Conservation (phyloP, 73 alveolate genomes). For the Uronychia binucleata region DNA sequence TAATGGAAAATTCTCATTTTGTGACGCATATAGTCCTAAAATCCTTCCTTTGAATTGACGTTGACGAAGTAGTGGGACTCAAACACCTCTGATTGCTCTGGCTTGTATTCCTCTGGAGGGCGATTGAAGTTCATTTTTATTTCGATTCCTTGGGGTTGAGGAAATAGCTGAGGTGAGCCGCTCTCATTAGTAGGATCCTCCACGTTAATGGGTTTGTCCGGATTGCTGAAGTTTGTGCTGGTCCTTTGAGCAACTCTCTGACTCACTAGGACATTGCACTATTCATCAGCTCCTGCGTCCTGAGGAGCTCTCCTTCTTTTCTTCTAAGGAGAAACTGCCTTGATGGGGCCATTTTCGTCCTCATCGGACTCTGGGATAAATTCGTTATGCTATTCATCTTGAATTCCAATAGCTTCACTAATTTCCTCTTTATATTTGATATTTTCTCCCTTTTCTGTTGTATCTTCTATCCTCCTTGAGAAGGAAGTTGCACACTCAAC, state of each 20-base stretch:
- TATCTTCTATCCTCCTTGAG: background rate
- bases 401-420: constrained; percentile 15
- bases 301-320: constrained; percentile 7
- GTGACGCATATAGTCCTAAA: constrained; percentile 37
- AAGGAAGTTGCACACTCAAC: background rate
- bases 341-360: background rate
- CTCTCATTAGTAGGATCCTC: background rate
- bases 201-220: background rate
- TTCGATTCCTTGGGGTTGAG: background rate
- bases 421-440: background rate
- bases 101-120: background rate
- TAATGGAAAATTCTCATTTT: constrained; percentile 50
- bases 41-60: constrained; percentile 60
- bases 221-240: background rate
- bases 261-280: background rate
- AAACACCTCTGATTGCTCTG: background rate
- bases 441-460: background rate
- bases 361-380: constrained; percentile 1
- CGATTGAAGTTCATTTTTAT: background rate
- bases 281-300: constrained; percentile 8
- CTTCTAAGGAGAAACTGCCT: background rate
- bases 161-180: background rate
- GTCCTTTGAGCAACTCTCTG: background rate
- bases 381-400: background rate
- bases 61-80: constrained; percentile 21